Evolutionary conservation across 345 rosid genomes (phyloP).

Genomic region (Eucalyptus pumila): DNA sequence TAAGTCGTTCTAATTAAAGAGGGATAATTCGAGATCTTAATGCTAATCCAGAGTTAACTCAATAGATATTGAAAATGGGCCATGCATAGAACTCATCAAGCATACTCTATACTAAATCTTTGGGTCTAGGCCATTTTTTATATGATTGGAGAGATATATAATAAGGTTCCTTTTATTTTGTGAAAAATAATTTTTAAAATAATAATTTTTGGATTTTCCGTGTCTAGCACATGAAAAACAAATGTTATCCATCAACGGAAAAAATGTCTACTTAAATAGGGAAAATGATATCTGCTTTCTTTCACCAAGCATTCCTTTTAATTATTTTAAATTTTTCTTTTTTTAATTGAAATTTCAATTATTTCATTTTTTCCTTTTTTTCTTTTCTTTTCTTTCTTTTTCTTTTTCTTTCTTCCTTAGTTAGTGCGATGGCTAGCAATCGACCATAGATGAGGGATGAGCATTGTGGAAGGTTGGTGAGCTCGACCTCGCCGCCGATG

Average conservation of each 20-base stretch:
- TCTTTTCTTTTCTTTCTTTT: accelerated
- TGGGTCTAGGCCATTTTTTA: not conserved
- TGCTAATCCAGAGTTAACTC: not conserved
- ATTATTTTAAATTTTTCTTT: no score
- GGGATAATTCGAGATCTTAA: not conserved
- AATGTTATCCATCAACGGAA: no score
- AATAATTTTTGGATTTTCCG: no score
- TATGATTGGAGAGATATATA: not conserved
- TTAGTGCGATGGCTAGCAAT: accelerated
- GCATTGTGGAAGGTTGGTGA: no score
- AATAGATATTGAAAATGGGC: not conserved
- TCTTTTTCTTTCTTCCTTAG: accelerated
- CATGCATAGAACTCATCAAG: not conserved
- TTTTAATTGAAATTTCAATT: no score
- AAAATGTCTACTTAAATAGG: no score
- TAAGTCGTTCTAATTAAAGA: not conserved
- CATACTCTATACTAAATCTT: not conserved
- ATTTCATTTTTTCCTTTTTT: accelerated
- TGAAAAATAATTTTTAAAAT: accelerated
- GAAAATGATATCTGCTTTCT: no score
- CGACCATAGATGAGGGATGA: accelerated
- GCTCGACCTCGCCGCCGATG: accelerated
- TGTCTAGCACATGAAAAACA: no score
- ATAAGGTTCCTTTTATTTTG: no score
- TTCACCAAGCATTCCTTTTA: no score